Conservation (phyloP, 108 stramenopile genomes). For the Skeletonema menzelii region DNA sequence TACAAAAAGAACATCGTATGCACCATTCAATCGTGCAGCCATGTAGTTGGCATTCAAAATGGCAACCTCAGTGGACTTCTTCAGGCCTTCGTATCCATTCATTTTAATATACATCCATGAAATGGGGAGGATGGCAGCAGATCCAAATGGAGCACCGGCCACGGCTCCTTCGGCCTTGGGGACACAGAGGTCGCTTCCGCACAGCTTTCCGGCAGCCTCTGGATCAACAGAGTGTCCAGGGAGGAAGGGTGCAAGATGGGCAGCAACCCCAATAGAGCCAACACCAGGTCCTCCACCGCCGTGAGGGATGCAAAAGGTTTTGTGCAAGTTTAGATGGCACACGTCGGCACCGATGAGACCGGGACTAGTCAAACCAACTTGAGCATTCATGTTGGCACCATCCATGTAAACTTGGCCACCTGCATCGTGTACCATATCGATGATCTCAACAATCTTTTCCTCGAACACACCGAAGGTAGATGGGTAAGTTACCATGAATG, state of each 20-base stretch:
- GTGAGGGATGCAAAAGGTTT: constrained; percentile 99
- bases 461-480: constrained; percentile 99
- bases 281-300: constrained; percentile 99
- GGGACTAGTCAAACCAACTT: constrained; percentile 96
- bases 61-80: constrained; percentile 87
- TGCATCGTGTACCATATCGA: constrained; percentile 85
- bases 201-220: constrained; percentile 81
- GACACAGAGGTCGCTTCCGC: constrained; percentile 75
- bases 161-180: constrained; percentile 81
- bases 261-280: constrained; percentile 95
- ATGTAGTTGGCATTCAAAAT: constrained; percentile 99
- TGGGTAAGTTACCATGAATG: constrained; percentile 99
- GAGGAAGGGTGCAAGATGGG: constrained; percentile 96
- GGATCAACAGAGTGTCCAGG: constrained; percentile 94
- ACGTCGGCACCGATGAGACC: constrained; percentile 98
- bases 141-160: constrained; percentile 98
- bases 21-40: constrained; percentile 91
- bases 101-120: constrained; percentile 99
- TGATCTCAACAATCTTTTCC: constrained; percentile 92
- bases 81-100: constrained; percentile 93
- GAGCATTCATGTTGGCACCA: constrained; percentile 99
- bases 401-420: constrained; percentile 99
- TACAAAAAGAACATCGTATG: constrained; percentile 89
- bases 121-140: constrained; percentile 97
- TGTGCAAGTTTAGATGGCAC: constrained; percentile 99